Evolutionary conservation across 1,284 basidiomycete species (phyloP).

Genomic region (Peniophora sp.): DNA sequence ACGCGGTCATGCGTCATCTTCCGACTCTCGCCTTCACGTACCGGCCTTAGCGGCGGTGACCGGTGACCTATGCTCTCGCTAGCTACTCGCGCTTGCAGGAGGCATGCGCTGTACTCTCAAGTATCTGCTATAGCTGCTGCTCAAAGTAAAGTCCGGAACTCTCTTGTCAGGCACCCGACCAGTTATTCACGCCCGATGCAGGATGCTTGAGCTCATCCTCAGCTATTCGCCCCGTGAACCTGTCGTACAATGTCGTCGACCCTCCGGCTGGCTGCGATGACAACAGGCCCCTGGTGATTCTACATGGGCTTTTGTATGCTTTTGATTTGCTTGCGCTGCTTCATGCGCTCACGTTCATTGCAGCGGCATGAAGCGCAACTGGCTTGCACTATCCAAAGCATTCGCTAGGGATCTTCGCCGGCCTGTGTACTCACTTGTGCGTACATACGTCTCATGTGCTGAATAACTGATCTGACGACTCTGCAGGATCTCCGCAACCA

Average conservation of each 20-base stretch:
- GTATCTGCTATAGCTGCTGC: no score
- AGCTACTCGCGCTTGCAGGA: no score
- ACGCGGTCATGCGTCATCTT: no score
- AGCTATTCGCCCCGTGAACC: conserved; percentile 22
- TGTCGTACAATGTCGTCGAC: conserved; percentile 34
- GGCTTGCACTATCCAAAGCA: conserved; percentile 62
- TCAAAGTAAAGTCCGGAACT: no score
- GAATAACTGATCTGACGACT: background rate
- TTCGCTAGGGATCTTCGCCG: conserved; percentile 49
- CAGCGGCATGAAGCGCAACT: conserved; percentile 79
- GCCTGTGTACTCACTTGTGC: conserved; percentile 71
- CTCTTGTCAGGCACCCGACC: no score
- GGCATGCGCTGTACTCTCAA: no score
- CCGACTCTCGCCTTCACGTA: no score
- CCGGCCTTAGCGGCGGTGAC: no score
- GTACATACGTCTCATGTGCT: background rate
- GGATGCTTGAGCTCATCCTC: background rate
- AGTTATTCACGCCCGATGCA: no score
- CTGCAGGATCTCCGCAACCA: conserved; percentile 78
- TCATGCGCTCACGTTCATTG: background rate
- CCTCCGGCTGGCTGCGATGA: conserved; percentile 31
- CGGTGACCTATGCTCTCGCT: no score
- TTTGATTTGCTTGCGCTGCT: background rate
- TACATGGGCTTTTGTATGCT: conserved; percentile 64
- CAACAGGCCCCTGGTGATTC: conserved; percentile 45